Percentiles rank a stretch among this genome's conserved stretches.
Conservation (phyloP, 768 basidiomycete genomes). For the Boletales sp. region DNA sequence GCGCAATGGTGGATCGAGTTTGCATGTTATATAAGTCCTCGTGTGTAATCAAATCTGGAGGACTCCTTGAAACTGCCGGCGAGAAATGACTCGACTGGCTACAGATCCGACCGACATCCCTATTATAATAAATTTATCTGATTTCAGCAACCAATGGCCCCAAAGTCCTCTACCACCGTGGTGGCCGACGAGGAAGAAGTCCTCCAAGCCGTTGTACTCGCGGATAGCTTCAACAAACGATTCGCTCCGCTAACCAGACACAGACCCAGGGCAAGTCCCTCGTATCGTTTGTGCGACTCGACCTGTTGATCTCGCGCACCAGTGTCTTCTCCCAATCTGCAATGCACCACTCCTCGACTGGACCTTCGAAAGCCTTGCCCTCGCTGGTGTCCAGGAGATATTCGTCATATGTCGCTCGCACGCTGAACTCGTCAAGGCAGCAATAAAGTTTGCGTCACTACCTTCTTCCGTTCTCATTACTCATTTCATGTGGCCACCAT, state of each 20-base stretch:
- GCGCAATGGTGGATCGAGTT: constrained; percentile 28
- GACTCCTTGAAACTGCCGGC: constrained; percentile 1
- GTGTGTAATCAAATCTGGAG: constrained; percentile 28
- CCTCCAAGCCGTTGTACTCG: constrained; percentile 91
- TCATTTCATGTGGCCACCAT: constrained; percentile 1
- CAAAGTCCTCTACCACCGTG: constrained; percentile 50
- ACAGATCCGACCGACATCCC: constrained; percentile 1
- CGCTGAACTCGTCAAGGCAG: constrained; percentile 78
- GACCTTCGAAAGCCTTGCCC: constrained; percentile 92
- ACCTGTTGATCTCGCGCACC: constrained; percentile 15
- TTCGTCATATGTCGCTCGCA: constrained; percentile 94
- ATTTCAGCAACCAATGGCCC: constrained; percentile 47
- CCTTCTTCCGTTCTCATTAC: constrained; percentile 9
- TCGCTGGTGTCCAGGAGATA: constrained; percentile 95
- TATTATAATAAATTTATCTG: too few species aligned
- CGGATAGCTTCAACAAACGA: constrained; percentile 93
- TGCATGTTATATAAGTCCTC: constrained; percentile 32
- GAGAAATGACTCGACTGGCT: constrained; percentile 22
- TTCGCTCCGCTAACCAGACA: constrained; percentile 87
- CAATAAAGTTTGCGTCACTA: constrained; percentile 62
- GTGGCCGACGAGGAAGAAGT: constrained; percentile 77
- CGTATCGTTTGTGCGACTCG: constrained; percentile 9
- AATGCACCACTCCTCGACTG: constrained; percentile 92
- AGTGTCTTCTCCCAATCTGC: constrained; percentile 93
- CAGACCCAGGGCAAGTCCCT: constrained; percentile 71